Base-by-base conservation (phyloP, 225 moss, liverwort and hornwort species). In the Ulota crispa region DNA sequence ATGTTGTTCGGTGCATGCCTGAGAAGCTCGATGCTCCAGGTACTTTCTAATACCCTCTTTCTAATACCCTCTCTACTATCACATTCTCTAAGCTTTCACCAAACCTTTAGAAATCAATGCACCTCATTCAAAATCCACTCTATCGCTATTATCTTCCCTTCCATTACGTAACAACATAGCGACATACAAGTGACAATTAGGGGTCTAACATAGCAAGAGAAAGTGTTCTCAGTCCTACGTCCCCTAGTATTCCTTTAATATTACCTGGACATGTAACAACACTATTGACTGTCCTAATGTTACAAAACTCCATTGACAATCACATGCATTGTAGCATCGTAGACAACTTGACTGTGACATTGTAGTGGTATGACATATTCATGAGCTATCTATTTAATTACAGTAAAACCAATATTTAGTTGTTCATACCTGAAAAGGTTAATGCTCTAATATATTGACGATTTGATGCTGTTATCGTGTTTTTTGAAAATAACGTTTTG, bases 11-110 rank as follows among this genome's bases (percentile, higher is more conserved):
- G 4, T 70, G 63, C 14, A 88, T 92, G 84, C 82, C 93, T 11
- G 92, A 91, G 81, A 93, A 90, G 84, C 92, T 93, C 18, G 86
- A 93, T 65, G 77, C 87, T 30, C 83, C 91, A 81, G 93, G 93
- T 94, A 88, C 41, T 32, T 72, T 23, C 18, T 0, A 1, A 18
- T 50, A 3, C 1, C 7, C 31, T 50, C 18, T 62, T 72, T 23
- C 18, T 0, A 1, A 18, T 50, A 3, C 1, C 7, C 31, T 50
- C 18, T 62, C 23, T 15, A n/a, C 6, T 50, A 77, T 77, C 24
- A 10, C n/a, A 34, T 64, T 7, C 9, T 32, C 32, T 31, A 3
- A 23, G 5, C 45, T 31, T 31, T 28, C 60, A 41, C 19, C 28
- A 27, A 41, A 59, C 15, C 26, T 31, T 21, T 4, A 8, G 4